phyloP scores from a whole-genome alignment of 371 early-diverging fungal species.

The Actinomucor elegans region DNA sequence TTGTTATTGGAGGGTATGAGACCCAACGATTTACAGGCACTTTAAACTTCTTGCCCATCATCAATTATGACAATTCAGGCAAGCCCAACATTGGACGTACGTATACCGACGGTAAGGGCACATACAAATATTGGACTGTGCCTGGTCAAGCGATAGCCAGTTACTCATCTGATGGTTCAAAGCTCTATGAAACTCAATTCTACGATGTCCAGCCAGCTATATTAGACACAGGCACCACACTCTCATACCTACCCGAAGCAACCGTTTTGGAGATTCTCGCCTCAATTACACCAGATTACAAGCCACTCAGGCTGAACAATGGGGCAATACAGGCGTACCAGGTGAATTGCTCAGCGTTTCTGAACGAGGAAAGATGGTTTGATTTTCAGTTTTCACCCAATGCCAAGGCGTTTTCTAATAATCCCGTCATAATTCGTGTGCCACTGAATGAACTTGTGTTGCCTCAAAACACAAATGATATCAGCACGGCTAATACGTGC shows the following conservation, averaged over 20 bases:
- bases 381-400: constrained; percentile 15
- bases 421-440: constrained; percentile 16
- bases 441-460: constrained; percentile 22
- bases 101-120: background rate
- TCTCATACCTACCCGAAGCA: constrained; percentile 22
- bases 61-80: constrained; percentile 6
- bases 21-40: constrained; percentile 44
- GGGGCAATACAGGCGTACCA: constrained; percentile 15
- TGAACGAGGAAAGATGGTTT: constrained; percentile 5
- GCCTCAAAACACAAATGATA: constrained; percentile 15
- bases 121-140: constrained; percentile 37
- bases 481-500: constrained; percentile 16
- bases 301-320: background rate
- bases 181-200: constrained; percentile 10
- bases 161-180: background rate
- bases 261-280: constrained; percentile 2
- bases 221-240: constrained; percentile 33
- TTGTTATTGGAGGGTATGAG: constrained; percentile 58
- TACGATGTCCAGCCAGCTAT: constrained; percentile 19
- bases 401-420: background rate
- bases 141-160: constrained; percentile 14
- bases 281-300: constrained; percentile 10
- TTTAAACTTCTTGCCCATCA: constrained; percentile 37
- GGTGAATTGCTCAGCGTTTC: constrained; percentile 13
- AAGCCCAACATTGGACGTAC: background rate